These are phyloP conservation scores for Cladosporium oxysporum DNA, from an alignment of 2,329 filamentous ascomycete species.

Conservation along the genomic window DNA sequence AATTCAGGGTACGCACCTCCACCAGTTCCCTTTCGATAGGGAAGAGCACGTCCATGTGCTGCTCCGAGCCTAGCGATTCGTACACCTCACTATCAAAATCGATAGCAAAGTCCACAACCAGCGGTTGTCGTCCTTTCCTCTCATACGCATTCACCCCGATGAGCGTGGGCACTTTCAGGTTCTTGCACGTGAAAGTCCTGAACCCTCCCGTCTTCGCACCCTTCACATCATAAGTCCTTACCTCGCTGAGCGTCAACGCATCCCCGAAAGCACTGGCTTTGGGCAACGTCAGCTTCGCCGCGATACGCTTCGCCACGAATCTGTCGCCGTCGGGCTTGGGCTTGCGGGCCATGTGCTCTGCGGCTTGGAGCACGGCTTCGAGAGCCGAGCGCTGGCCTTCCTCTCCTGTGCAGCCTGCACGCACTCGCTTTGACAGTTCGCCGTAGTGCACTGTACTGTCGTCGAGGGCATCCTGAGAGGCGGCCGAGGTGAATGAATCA, in stretches of 20 bases:
- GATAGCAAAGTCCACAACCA: slow-evolving; percentile 54
- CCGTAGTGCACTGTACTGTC: slow-evolving; percentile 77
- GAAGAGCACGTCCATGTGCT: slow-evolving; percentile 44
- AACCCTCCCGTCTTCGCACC: slow-evolving; percentile 6
- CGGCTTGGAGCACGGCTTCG: slow-evolving; percentile 22
- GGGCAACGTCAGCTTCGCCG: slow-evolving; percentile 54
- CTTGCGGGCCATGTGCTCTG: slow-evolving; percentile 33
- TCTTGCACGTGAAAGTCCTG: slow-evolving; percentile 36
- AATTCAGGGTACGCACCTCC: slow-evolving; percentile 51
- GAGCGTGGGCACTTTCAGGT: slow-evolving; percentile 65
- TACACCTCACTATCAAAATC: slow-evolving; percentile 9
- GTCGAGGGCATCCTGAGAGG: slow-evolving; percentile 61
- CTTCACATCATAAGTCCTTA: slow-evolving; percentile 10
- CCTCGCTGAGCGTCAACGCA: slow-evolving; percentile 53
- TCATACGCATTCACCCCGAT: slow-evolving; percentile 75
- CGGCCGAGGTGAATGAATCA: slow-evolving; percentile 59
- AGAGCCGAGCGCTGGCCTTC: slow-evolving; percentile 12
- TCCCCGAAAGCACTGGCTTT: slow-evolving; percentile 70
- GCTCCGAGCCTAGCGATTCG: slow-evolving; percentile 9
- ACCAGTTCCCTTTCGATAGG: slow-evolving; percentile 62
- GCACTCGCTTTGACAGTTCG: slow-evolving; percentile 65
- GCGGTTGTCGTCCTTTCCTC: slow-evolving; percentile 63
- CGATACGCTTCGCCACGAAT: slow-evolving; percentile 27
- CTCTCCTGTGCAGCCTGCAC: slow-evolving; percentile 21
- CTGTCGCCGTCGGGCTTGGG: slow-evolving; percentile 20